phyloP scores from a whole-genome alignment of 129 eudicot genomes.

The Flaveria bidentis region DNA sequence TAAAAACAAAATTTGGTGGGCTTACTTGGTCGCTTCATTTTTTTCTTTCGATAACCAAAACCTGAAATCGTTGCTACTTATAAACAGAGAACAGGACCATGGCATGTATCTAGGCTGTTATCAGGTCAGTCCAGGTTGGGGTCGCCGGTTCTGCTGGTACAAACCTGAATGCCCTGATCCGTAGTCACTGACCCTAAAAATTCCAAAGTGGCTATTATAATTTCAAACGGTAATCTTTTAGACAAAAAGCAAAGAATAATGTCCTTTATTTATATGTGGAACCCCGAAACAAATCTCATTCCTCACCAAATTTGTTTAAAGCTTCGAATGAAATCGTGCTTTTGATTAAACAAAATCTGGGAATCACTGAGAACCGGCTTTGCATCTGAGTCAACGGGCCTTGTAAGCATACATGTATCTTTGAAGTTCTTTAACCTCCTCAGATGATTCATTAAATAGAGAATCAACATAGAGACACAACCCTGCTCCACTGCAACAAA shows the following conservation, averaged over 20 bases:
- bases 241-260: background rate
- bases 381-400: slow-evolving; percentile 36
- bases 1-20: too few species aligned
- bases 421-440: slow-evolving; percentile 73
- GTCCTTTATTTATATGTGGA: slow-evolving; percentile 11
- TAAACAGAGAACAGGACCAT: too few species aligned
- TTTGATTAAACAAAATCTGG: background rate
- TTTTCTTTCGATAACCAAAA: too few species aligned
- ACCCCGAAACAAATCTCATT: background rate
- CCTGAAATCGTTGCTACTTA: too few species aligned
- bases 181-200: too few species aligned
- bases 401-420: slow-evolving; percentile 77
- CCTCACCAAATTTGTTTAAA: slow-evolving; percentile 12
- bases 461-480: slow-evolving; percentile 73
- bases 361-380: background rate
- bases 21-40: too few species aligned
- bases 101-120: too few species aligned
- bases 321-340: background rate
- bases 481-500: slow-evolving; percentile 57
- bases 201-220: background rate
- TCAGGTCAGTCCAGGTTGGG: too few species aligned
- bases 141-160: too few species aligned
- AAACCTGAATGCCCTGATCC: too few species aligned
- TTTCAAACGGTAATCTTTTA: too few species aligned
- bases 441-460: slow-evolving; percentile 63